These are phyloP conservation scores for Enteropsectra breve DNA, from an alignment of 371 early-diverging fungal species.

Conservation along the genomic window DNA sequence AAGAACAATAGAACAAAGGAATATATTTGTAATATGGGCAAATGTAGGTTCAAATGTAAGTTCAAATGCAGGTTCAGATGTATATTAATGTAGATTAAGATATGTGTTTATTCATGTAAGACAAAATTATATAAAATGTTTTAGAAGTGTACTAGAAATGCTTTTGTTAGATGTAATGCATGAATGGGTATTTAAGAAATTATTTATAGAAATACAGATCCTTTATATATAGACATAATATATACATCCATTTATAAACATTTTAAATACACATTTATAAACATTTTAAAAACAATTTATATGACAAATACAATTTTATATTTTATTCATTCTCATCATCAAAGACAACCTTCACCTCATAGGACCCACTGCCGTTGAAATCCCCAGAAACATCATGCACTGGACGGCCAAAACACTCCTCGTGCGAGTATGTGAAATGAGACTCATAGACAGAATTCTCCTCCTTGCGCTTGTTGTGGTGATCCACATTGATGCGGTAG, in stretches of 20 bases:
- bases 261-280: neutral
- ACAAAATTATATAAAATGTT: too few species aligned
- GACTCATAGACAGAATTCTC: neutral
- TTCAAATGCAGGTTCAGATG: too few species aligned
- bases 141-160: too few species aligned
- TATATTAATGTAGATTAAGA: too few species aligned
- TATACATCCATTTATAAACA: neutral
- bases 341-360: conserved; percentile 26
- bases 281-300: neutral
- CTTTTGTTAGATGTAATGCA: too few species aligned
- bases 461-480: neutral
- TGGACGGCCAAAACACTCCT: conserved; percentile 10
- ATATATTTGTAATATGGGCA: neutral
- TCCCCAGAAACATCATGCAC: conserved; percentile 15
- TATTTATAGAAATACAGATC: neutral
- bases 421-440: conserved; percentile 4
- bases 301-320: too few species aligned
- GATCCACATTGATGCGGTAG: conserved; percentile 2
- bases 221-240: neutral
- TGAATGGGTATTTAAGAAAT: neutral
- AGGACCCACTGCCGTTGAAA: conserved; percentile 21
- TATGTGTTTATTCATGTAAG: too few species aligned
- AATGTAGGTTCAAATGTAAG: neutral
- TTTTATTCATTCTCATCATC: conserved; percentile 13
- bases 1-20: too few species aligned